These are phyloP conservation scores for Articulospora tetracladia DNA, from an alignment of 495 filamentous ascomycete genomes.

Conservation along the genomic window DNA sequence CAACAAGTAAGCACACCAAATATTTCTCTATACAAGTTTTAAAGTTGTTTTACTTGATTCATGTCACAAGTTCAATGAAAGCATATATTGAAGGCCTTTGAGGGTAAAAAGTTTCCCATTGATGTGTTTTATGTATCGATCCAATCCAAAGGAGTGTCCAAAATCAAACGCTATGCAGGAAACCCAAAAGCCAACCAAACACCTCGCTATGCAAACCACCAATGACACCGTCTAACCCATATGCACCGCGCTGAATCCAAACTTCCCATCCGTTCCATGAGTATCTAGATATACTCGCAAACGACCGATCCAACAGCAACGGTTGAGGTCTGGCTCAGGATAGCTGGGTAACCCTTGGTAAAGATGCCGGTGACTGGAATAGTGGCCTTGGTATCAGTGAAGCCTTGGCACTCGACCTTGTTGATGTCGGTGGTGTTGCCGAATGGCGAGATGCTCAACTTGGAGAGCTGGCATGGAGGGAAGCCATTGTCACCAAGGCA, in stretches of 20 bases:
- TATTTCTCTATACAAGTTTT: too few species aligned
- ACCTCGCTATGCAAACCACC: not conserved
- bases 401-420: not conserved
- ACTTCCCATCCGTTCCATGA: not conserved
- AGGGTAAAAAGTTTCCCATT: not conserved
- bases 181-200: not conserved
- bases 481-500: not conserved
- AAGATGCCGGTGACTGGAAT: not conserved
- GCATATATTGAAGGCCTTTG: too few species aligned
- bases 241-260: not conserved
- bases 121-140: not conserved
- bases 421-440: not conserved
- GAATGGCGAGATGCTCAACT: not conserved
- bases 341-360: not conserved
- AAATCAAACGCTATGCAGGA: not conserved
- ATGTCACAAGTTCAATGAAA: not conserved
- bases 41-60: too few species aligned
- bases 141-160: not conserved
- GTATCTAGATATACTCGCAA: not conserved
- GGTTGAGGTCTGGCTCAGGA: not conserved
- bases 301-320: not conserved
- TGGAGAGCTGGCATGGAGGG: not conserved
- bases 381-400: not conserved
- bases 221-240: not conserved
- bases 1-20: too few species aligned